A percentile compares a stretch with the other conserved stretches of the same genome.
Conservation (phyloP, 192 early-diverging fungal species). For the Funneliformis geosporum region DNA sequence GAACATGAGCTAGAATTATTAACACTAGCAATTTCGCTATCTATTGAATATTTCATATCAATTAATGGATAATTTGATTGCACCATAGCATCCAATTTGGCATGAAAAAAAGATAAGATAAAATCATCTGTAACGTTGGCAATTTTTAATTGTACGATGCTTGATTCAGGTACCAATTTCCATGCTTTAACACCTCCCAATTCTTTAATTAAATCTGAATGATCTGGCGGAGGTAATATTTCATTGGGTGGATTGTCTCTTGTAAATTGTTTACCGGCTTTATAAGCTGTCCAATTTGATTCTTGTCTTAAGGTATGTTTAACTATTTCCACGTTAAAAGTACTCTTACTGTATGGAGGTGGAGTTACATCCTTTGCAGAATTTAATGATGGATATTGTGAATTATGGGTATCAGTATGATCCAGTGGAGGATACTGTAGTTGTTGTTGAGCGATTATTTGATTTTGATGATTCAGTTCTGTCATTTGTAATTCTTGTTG, state of each 20-base stretch:
- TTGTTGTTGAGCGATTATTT: too few relatives aligned
- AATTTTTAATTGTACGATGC: neutral
- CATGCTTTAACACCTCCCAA: conserved; percentile 15
- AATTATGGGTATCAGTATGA: too few relatives aligned
- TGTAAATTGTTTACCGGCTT: conserved; percentile 12
- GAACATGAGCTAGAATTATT: too few relatives aligned
- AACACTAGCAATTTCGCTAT: too few relatives aligned
- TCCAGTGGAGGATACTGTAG: neutral
- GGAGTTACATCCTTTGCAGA: neutral
- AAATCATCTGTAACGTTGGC: neutral
- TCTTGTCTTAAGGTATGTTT: neutral
- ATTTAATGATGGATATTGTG: too few relatives aligned
- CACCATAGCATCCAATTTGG: conserved; percentile 2
- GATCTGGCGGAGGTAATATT: conserved; percentile 3
- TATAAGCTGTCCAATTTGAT: neutral
- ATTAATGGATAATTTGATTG: conserved; percentile 27
- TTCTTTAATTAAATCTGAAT: conserved; percentile 1
- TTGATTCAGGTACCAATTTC: neutral
- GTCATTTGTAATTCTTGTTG: neutral
- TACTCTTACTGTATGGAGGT: neutral
- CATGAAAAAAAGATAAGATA: conserved; percentile 7
- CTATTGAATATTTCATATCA: too few relatives aligned
- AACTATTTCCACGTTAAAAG: neutral
- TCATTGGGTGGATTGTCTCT: conserved; percentile 9
- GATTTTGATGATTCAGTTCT: neutral